phyloP scores from a whole-genome alignment of 192 early-diverging fungal species.

The Phycomyces nitens region DNA sequence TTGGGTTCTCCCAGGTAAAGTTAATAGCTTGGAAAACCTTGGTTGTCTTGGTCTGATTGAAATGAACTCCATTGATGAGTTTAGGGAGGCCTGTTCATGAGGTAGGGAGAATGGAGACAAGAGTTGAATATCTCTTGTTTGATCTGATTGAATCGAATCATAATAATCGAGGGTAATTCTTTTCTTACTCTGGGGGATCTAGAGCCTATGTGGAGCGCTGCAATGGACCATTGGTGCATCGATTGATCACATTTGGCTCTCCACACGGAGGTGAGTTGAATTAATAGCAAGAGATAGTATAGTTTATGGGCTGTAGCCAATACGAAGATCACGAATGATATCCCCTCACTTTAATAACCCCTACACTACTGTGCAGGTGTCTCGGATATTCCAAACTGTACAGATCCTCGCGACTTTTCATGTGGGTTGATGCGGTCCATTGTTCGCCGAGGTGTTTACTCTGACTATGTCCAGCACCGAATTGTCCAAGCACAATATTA shows the following conservation, averaged over 20 bases:
- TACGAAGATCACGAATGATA: slow-evolving; percentile 1
- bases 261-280: slow-evolving; percentile 64
- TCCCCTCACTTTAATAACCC: neutral
- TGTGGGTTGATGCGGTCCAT: slow-evolving; percentile 79
- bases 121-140: neutral
- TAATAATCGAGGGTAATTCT: neutral
- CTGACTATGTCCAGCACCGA: slow-evolving; percentile 75
- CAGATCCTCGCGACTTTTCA: slow-evolving; percentile 40
- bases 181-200: slow-evolving; percentile 34
- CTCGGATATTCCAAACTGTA: slow-evolving; percentile 78
- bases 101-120: slow-evolving; percentile 16
- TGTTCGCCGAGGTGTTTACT: slow-evolving; percentile 78
- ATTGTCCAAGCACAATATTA: slow-evolving; percentile 95
- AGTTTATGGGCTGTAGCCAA: neutral
- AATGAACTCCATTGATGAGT: neutral
- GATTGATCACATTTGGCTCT: slow-evolving; percentile 84
- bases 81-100: slow-evolving; percentile 28
- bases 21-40: neutral
- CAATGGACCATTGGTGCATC: slow-evolving; percentile 65
- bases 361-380: slow-evolving; percentile 42
- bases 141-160: slow-evolving; percentile 5
- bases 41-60: too few relatives aligned
- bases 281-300: neutral
- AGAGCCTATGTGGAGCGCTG: slow-evolving; percentile 85
- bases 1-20: slow-evolving; percentile 85